Conservation (phyloP, 2,329 filamentous ascomycete genomes). For the Colletotrichum eleusines region DNA sequence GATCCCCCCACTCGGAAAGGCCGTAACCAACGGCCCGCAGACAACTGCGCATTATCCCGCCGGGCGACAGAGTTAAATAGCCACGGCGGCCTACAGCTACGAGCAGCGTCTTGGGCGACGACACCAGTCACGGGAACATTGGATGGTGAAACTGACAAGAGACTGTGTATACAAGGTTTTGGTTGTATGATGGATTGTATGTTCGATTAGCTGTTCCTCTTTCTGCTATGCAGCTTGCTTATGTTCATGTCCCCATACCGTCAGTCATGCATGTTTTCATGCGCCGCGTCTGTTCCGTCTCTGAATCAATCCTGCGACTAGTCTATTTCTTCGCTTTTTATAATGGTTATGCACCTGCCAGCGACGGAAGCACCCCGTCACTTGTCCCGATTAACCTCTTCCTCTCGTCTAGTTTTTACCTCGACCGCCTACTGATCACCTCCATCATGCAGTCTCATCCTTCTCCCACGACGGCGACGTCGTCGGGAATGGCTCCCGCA, state of each 20-base stretch:
- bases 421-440: background rate
- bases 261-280: slow-evolving; percentile 29
- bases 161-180: slow-evolving; percentile 4
- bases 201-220: background rate
- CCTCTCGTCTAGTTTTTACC: slow-evolving; percentile 1
- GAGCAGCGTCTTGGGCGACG: background rate
- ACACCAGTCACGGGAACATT: background rate
- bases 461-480: too few species aligned
- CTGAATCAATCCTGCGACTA: background rate
- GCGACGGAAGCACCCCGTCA: slow-evolving; percentile 10
- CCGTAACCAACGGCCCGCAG: background rate
- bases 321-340: background rate
- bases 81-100: background rate
- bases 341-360: background rate
- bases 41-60: background rate
- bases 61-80: too few species aligned
- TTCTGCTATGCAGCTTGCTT: background rate
- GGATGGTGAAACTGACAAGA: slow-evolving; percentile 11
- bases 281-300: slow-evolving; percentile 8
- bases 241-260: background rate
- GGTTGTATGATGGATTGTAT: background rate
- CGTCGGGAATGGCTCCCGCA: too few species aligned
- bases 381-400: slow-evolving; percentile 19
- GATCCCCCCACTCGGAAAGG: slow-evolving; percentile 6
- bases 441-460: background rate